phyloP scores from a whole-genome alignment of 2,329 filamentous ascomycete species.

The Ambrosiella xylebori region DNA sequence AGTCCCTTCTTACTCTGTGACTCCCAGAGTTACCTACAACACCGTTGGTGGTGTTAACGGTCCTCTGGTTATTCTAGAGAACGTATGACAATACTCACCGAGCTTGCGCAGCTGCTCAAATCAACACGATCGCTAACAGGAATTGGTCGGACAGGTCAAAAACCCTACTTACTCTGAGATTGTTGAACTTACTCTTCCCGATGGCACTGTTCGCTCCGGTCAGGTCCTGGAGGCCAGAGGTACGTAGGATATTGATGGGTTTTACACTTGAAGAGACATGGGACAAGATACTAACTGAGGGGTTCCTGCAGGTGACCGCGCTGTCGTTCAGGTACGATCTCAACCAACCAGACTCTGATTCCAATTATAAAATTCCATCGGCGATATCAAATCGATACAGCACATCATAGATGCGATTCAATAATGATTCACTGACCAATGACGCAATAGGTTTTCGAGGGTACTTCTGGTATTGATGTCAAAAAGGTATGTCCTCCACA shows the following conservation, averaged over 20 bases:
- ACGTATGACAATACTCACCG: slow-evolving; percentile 36
- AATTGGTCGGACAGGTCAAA: slow-evolving; percentile 60
- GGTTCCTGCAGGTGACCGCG: slow-evolving; percentile 56
- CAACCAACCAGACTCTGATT: neutral
- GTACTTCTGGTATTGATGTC: slow-evolving; percentile 91
- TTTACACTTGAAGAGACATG: neutral
- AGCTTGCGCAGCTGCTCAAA: neutral
- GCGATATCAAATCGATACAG: too few species aligned
- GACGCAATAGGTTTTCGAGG: slow-evolving; percentile 72
- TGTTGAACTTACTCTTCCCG: slow-evolving; percentile 83
- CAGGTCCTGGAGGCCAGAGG: slow-evolving; percentile 97
- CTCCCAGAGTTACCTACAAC: slow-evolving; percentile 71
- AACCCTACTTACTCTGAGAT: slow-evolving; percentile 96
- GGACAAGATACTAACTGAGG: slow-evolving; percentile 9
- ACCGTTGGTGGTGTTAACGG: slow-evolving; percentile 97
- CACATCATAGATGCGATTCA: too few species aligned
- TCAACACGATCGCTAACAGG: neutral
- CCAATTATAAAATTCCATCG: neutral
- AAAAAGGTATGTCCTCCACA: slow-evolving; percentile 57
- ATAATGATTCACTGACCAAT: slow-evolving; percentile 6
- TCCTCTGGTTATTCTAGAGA: slow-evolving; percentile 91
- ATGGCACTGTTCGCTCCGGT: slow-evolving; percentile 84
- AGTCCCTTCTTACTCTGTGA: slow-evolving; percentile 41
- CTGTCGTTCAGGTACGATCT: slow-evolving; percentile 69
- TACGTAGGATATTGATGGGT: slow-evolving; percentile 22